Percentiles rank a stretch among this genome's conserved stretches.
Conservation (phyloP, 306 rosid genomes). For the Benincasa hispida region DNA sequence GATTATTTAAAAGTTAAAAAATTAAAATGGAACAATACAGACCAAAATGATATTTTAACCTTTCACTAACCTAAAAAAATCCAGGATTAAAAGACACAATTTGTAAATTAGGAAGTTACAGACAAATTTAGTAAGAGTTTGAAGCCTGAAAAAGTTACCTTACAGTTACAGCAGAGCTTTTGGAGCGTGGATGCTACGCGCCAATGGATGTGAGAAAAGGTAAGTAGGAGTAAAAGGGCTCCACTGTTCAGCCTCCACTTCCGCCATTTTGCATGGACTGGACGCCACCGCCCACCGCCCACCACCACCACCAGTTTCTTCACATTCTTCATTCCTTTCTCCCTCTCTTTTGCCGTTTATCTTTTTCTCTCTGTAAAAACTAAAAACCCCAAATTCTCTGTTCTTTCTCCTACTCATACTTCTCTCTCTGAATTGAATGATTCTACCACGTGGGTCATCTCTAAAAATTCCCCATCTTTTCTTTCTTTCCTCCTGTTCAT, state of each 20-base stretch:
- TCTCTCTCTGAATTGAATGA: slow-evolving; percentile 1
- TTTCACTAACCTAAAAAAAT: no score
- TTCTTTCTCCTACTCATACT: background rate
- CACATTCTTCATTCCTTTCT: background rate
- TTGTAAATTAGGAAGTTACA: no score
- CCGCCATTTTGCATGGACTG: background rate
- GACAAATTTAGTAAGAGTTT: no score
- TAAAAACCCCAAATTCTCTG: background rate
- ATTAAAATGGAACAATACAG: no score
- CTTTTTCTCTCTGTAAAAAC: background rate
- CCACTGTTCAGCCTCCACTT: background rate
- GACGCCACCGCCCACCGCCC: background rate
- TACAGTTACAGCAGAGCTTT: background rate
- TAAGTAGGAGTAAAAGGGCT: background rate
- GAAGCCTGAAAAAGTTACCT: background rate
- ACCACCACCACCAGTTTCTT: no score
- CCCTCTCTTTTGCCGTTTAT: background rate
- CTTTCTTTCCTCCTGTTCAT: slow-evolving; percentile 8
- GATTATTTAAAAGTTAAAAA: no score
- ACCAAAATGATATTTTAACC: no score
- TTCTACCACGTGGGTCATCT: slow-evolving; percentile 15
- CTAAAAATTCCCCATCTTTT: slow-evolving; percentile 28
- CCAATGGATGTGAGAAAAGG: background rate
- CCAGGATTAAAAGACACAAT: no score
- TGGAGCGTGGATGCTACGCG: background rate